These are phyloP conservation scores for Pythium aphanidermatum DNA, from an alignment of 352 stramenopile species.

Conservation along the genomic window DNA sequence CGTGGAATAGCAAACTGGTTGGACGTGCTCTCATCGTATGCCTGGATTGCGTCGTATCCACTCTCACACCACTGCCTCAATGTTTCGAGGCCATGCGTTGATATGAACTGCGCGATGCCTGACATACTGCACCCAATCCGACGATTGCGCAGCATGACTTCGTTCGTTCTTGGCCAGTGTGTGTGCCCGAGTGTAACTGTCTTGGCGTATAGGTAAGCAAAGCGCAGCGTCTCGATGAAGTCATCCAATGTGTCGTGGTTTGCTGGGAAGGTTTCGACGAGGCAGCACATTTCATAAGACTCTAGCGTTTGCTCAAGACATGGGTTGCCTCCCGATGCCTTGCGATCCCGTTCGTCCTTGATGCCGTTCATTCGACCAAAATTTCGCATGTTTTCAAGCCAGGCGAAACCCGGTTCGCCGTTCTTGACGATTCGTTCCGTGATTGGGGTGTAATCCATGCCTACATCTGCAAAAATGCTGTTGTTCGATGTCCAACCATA, in stretches of 20 bases:
- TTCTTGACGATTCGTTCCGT: constrained; percentile 82
- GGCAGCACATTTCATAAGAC: constrained; percentile 93
- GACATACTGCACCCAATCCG: constrained; percentile 92
- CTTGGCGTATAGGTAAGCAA: constrained; percentile 91
- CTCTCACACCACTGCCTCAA: constrained; percentile 84
- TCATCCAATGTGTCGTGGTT: constrained; percentile 85
- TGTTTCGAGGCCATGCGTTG: constrained; percentile 64
- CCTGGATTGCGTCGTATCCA: constrained; percentile 77
- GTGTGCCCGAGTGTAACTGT: constrained; percentile 91
- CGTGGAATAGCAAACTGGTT: constrained; percentile 69
- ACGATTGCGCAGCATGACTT: constrained; percentile 90
- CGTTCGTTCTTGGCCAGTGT: constrained; percentile 90
- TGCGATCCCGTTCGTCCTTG: constrained; percentile 71
- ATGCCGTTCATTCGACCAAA: constrained; percentile 88
- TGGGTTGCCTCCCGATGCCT: constrained; percentile 86
- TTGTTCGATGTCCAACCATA: constrained; percentile 95
- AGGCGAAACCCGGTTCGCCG: constrained; percentile 92
- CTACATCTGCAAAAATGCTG: constrained; percentile 88
- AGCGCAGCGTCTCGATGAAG: constrained; percentile 83
- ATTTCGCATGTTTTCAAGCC: constrained; percentile 91
- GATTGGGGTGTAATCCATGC: constrained; percentile 90
- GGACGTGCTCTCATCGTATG: constrained; percentile 62
- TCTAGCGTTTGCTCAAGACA: constrained; percentile 90
- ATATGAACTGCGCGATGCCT: constrained; percentile 91
- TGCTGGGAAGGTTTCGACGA: constrained; percentile 91